Evolutionary conservation across 257 asterid genomes (phyloP).

Genomic region (Solanum etuberosum): DNA sequence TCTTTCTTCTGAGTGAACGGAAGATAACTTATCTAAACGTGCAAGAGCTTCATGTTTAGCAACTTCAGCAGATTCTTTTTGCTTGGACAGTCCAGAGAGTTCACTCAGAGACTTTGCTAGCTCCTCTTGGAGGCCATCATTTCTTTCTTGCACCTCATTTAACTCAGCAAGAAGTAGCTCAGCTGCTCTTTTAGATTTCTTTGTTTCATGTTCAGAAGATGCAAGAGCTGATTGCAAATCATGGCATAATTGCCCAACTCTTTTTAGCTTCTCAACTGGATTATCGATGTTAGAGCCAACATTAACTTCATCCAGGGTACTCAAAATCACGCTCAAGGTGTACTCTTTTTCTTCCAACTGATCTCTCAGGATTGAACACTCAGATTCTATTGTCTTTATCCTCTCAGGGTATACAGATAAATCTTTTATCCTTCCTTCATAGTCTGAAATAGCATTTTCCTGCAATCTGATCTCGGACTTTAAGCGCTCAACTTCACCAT

Average conservation of each 20-base stretch:
- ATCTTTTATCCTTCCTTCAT: slow-evolving; percentile 45
- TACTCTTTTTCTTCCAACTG: slow-evolving; percentile 50
- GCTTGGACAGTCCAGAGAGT: slow-evolving; percentile 57
- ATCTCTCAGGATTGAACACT: slow-evolving; percentile 44
- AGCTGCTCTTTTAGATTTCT: slow-evolving; percentile 82
- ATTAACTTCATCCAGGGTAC: slow-evolving; percentile 39
- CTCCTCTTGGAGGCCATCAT: slow-evolving; percentile 86
- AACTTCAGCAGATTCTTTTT: slow-evolving; percentile 49
- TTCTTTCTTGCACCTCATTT: slow-evolving; percentile 97
- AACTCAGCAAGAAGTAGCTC: slow-evolving; percentile 87
- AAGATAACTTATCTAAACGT: slow-evolving; percentile 47
- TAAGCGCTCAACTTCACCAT: slow-evolving; percentile 50
- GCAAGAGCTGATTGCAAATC: slow-evolving; percentile 35
- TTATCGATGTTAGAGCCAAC: slow-evolving; percentile 25
- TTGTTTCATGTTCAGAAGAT: slow-evolving; percentile 57
- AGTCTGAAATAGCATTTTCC: slow-evolving; percentile 43
- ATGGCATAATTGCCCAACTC: slow-evolving; percentile 35
- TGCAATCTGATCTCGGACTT: slow-evolving; percentile 34
- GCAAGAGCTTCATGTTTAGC: slow-evolving; percentile 61
- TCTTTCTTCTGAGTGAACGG: slow-evolving; percentile 53
- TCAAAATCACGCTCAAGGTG: slow-evolving; percentile 41
- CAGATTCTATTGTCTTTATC: slow-evolving; percentile 51
- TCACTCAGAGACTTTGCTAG: slow-evolving; percentile 40
- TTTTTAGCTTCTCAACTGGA: slow-evolving; percentile 50
- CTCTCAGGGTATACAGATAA: slow-evolving; percentile 43